These are phyloP conservation scores for Hordeum vulgare DNA, from an alignment of 176 grass and related monocot species.

Conservation along the genomic window DNA sequence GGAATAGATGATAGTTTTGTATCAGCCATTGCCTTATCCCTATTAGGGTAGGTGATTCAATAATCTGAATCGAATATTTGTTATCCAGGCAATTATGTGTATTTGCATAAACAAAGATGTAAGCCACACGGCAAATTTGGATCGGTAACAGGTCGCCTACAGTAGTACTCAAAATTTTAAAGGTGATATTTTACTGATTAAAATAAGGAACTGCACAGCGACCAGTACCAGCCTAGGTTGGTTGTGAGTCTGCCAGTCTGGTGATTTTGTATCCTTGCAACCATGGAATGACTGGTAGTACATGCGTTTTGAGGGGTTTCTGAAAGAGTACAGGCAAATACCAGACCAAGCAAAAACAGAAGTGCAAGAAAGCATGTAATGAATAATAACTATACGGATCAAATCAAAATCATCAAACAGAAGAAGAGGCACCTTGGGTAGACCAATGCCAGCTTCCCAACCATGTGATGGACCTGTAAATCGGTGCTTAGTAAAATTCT, in stretches of 20 bases:
- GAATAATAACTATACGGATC: neutral
- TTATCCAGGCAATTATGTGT: neutral
- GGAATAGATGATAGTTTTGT: neutral
- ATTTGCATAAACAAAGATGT: neutral
- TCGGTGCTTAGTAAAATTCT: slow-evolving; percentile 16
- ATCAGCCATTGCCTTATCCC: neutral
- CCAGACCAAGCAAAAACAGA: neutral
- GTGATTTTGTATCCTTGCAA: neutral
- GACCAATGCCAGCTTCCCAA: slow-evolving; percentile 63
- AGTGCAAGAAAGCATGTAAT: neutral
- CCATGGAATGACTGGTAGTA: neutral
- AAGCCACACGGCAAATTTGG: neutral
- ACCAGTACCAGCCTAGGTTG: neutral
- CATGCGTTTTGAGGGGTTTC: neutral
- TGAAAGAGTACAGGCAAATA: neutral
- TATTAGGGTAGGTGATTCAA: neutral
- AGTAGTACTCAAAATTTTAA: neutral
- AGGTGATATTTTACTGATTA: neutral
- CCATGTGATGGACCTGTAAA: slow-evolving; percentile 68
- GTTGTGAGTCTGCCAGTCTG: neutral
- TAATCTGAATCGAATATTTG: neutral
- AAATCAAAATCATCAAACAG: neutral
- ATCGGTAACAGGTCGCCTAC: neutral
- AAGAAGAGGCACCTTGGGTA: slow-evolving; percentile 50
- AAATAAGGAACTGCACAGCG: neutral